phyloP scores from a whole-genome alignment of 495 filamentous ascomycete species.

The Alectoria sarmentosa region DNA sequence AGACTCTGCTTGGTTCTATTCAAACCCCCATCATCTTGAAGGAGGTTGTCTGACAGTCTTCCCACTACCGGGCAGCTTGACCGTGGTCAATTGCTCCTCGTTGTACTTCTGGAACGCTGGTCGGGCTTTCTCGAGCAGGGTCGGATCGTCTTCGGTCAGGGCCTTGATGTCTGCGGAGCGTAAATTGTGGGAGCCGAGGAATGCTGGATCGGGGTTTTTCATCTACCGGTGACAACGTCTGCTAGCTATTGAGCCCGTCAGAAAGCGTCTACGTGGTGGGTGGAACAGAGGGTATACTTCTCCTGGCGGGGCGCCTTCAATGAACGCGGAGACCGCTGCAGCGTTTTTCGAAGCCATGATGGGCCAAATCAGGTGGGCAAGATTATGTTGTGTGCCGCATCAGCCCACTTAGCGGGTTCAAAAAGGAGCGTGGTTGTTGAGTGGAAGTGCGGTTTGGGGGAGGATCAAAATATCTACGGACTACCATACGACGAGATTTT shows the following conservation, averaged over 20 bases:
- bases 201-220: no score
- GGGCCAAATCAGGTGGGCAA: no score
- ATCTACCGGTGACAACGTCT: conserved; percentile 90
- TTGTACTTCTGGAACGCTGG: conserved; percentile 94
- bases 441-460: neutral
- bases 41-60: conserved; percentile 47
- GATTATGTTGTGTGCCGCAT: neutral
- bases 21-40: conserved; percentile 13
- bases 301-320: conserved; percentile 91
- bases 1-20: neutral
- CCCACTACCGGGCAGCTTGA: conserved; percentile 81
- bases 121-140: conserved; percentile 58
- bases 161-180: conserved; percentile 70
- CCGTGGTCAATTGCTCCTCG: conserved; percentile 81
- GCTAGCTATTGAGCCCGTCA: conserved; percentile 51
- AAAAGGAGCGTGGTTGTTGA: neutral
- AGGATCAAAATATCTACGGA: neutral
- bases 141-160: conserved; percentile 63
- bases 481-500: neutral
- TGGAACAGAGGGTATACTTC: conserved; percentile 57
- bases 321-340: conserved; percentile 74
- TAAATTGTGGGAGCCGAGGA: neutral
- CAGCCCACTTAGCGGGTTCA: neutral
- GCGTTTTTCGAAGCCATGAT: conserved; percentile 29
- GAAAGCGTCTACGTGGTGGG: conserved; percentile 5